phyloP scores from a whole-genome alignment of 257 asterid species.

The Solanum pimpinellifolium region DNA sequence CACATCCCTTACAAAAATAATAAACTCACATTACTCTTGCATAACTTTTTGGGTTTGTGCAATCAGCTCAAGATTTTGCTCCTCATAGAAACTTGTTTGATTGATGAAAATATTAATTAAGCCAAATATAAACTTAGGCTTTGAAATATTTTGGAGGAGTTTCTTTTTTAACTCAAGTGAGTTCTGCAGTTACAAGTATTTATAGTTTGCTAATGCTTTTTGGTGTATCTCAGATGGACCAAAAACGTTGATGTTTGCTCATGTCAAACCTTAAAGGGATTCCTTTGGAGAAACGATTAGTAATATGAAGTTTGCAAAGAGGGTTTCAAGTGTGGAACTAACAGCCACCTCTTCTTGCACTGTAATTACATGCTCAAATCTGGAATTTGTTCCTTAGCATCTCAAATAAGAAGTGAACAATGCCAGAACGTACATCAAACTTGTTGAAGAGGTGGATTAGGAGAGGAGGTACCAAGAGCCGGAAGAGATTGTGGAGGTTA shows the following conservation, averaged over 20 bases:
- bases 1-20: conserved; percentile 78
- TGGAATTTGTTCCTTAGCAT: no score
- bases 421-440: no score
- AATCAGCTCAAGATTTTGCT: neutral
- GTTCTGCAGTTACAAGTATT: neutral
- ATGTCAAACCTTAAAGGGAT: conserved; percentile 63
- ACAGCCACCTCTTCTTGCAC: neutral
- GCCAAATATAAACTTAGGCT: neutral
- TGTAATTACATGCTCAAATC: no score
- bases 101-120: neutral
- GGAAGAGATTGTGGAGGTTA: no score
- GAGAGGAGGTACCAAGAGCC: no score
- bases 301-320: conserved; percentile 82
- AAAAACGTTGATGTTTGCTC: conserved; percentile 82
- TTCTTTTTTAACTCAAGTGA: neutral
- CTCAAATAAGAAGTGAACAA: no score
- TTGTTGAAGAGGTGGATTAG: no score
- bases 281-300: conserved; percentile 75
- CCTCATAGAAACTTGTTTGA: neutral
- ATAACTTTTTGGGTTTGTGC: conserved; percentile 65
- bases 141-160: neutral
- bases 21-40: conserved; percentile 82
- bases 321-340: conserved; percentile 27
- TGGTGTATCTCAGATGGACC: conserved; percentile 55
- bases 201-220: neutral